These are phyloP conservation scores for Xylariales sp. DNA, from an alignment of 2,329 filamentous ascomycete genomes.

Conservation along the genomic window DNA sequence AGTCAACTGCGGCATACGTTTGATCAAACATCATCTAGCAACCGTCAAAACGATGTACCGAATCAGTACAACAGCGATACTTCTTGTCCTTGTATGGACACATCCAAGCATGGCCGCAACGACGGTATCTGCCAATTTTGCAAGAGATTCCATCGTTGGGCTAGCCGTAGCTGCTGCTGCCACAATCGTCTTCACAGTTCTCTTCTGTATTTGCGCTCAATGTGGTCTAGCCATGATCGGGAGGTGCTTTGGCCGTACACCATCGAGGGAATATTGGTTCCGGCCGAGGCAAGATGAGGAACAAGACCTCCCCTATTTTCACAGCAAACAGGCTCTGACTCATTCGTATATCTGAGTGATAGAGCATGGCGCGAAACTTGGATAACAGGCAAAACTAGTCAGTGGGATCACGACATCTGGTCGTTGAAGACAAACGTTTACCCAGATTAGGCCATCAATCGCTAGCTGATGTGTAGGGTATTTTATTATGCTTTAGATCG, in stretches of 20 bases:
- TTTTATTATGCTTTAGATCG: too few relatives aligned
- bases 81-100: background rate
- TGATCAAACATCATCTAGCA: background rate
- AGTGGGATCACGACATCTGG: too few relatives aligned
- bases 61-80: background rate
- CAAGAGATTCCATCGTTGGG: slow-evolving; percentile 1
- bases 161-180: background rate
- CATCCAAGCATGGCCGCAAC: background rate
- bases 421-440: too few relatives aligned
- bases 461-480: too few relatives aligned
- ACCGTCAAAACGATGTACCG: slow-evolving; percentile 4
- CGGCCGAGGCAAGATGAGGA: background rate
- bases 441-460: too few relatives aligned
- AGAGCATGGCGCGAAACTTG: too few relatives aligned
- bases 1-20: background rate
- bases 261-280: background rate
- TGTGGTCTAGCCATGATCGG: background rate
- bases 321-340: background rate
- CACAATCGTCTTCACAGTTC: background rate
- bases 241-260: background rate
- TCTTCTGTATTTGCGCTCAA: background rate
- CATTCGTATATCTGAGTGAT: background rate
- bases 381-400: too few relatives aligned
- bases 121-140: background rate
- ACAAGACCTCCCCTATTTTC: background rate